Evolutionary conservation across 129 eudicot genomes (phyloP), one percentile per base, ranked within the genome.

Genomic region (Chrysanthemum seticuspe): DNA sequence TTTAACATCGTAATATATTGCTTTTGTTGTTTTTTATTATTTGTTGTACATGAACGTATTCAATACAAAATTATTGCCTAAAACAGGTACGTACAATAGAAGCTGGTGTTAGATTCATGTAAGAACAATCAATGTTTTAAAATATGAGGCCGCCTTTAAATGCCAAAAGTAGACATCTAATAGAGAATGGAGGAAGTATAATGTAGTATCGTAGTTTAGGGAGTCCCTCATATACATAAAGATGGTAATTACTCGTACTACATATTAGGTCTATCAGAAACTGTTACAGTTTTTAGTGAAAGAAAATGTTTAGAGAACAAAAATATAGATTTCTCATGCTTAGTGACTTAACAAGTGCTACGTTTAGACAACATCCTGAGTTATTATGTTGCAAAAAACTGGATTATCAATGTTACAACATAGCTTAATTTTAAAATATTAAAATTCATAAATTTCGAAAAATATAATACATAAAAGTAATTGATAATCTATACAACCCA

Each of bases 121-220:
- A 31, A 70, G 25, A 23, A 23, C 25, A 23, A 23, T 23, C 25
- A 49, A 54, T 70, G 55, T 5, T 59, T 4, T 10, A 3, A 60
- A 2, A 13, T 70, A 7, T 31, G 29, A 50, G 13, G 14, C 14
- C 1, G 65, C 13, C 13, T 5, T 19, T 9, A 10, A 21, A 59
- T 19, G 65, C 40, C 16, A 18, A 11, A 70, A 56, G 53, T 70
- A 70, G 74, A 52, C 74, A 69, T 47, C 59, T 21, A 21, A 67
- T 67, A 49, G 16, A 48, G 13, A 29, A 11, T 50, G 19, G 53
- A 14, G 67, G 13, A 65, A 44, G 70, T 65, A 44, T 36, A 36
- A 65, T 15, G 13, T 44, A 65, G 62, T 31, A 31, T 31, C 36
- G 36, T 31, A 31, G 36, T 31, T 31, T 31, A 31, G 36, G 36